Percentiles rank a stretch among this genome's conserved stretches.
phyloP scores from a whole-genome alignment of 1,284 basidiomycete genomes.

The Heterobasidion parviporum region DNA sequence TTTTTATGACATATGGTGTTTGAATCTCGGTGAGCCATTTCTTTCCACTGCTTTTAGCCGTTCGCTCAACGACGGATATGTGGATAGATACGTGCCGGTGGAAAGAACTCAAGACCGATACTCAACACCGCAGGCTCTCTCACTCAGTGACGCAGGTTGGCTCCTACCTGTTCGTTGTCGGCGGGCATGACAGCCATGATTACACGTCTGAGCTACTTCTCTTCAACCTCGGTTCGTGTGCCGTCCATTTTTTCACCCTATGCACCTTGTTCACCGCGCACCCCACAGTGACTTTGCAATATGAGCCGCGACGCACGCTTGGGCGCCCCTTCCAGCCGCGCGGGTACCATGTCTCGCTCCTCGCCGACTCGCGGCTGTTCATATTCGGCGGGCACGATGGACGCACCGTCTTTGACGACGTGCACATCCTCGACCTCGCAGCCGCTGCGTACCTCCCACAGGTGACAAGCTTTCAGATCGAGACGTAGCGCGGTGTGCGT shows the following conservation, averaged over 20 bases:
- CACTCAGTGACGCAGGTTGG: conserved; percentile 89
- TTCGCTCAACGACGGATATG: not conserved
- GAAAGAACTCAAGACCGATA: conserved; percentile 52
- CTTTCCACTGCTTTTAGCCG: no score
- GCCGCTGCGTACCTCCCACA: conserved; percentile 89
- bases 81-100: conserved; percentile 60
- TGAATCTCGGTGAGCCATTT: conserved; percentile 65
- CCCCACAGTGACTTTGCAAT: conserved; percentile 49
- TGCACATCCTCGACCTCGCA: conserved; percentile 79
- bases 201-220: conserved; percentile 78
- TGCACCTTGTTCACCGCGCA: not conserved
- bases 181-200: conserved; percentile 77
- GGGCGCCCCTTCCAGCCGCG: conserved; percentile 69
- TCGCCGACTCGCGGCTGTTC: conserved; percentile 81
- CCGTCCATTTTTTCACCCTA: conserved; percentile 2
- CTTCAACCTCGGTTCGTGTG: conserved; percentile 72
- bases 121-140: conserved; percentile 66
- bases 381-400: conserved; percentile 89
- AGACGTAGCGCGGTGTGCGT: conserved; percentile 13
- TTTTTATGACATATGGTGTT: conserved; percentile 83
- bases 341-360: conserved; percentile 77
- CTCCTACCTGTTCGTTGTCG: conserved; percentile 86
- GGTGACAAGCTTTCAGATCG: conserved; percentile 71
- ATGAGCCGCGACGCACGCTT: conserved; percentile 50
- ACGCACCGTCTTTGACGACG: conserved; percentile 73